These are phyloP conservation scores for Periconia sp. DNA, from an alignment of 2,329 filamentous ascomycete species.

Conservation along the genomic window DNA sequence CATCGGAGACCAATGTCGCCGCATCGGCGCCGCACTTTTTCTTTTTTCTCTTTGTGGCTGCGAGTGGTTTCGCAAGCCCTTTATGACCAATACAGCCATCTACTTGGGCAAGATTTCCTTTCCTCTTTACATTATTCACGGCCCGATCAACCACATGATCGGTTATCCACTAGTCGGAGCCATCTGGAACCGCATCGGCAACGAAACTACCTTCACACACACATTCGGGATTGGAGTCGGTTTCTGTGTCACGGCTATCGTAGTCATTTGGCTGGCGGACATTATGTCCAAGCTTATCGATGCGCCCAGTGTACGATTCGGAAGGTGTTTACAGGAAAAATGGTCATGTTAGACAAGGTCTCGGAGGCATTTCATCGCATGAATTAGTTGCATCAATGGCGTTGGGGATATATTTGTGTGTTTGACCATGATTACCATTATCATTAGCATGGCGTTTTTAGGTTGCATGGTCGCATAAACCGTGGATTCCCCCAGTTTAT, in stretches of 20 bases:
- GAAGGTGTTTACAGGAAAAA: constrained; percentile 50
- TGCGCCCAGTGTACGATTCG: constrained; percentile 52
- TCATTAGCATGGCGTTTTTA: neutral
- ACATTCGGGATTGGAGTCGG: constrained; percentile 44
- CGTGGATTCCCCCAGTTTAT: neutral
- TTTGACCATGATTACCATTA: neutral
- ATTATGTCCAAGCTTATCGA: constrained; percentile 63
- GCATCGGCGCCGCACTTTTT: constrained; percentile 50
- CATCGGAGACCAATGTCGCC: constrained; percentile 41
- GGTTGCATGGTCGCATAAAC: neutral
- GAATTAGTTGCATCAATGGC: neutral
- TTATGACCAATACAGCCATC: constrained; percentile 48
- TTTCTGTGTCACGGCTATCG: constrained; percentile 36
- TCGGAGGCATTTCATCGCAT: neutral
- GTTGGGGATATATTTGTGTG: neutral
- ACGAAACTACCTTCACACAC: constrained; percentile 37
- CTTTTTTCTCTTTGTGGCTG: constrained; percentile 18
- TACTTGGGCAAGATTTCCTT: constrained; percentile 59
- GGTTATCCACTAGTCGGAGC: constrained; percentile 43
- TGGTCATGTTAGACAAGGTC: constrained; percentile 8
- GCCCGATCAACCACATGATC: constrained; percentile 43
- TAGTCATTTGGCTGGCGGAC: constrained; percentile 59
- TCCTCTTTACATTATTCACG: constrained; percentile 58
- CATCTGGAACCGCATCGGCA: constrained; percentile 48
- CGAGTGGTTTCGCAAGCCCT: constrained; percentile 36